Base-by-base conservation (phyloP, 2,329 filamentous ascomycete species). In the Neonectria punicea region DNA sequence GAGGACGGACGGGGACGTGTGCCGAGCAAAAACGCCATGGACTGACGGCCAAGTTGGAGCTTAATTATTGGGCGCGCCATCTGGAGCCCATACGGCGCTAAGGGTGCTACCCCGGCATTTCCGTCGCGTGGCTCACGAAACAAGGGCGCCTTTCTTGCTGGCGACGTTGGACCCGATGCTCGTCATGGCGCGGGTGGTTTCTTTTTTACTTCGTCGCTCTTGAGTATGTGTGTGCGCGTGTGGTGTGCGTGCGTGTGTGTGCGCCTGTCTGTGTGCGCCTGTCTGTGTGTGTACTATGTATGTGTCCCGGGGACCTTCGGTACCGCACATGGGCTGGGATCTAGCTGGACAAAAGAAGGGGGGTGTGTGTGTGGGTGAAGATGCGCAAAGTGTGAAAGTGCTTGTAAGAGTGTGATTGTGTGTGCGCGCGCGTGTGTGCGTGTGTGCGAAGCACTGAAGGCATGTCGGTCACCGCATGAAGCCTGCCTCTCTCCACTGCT, bases 11-110 rank as follows among this genome's bases (percentile, higher is more conserved):
- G 71, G 71, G 72, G 72, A 70, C 56, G 72, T 74, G 72, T 69
- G 56, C 53, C 54, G 66, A 73, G 69, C 62, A 69, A 73, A 6
- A 51, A 66, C 63, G 70, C 70, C 62, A 73, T 74, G 66, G 66
- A 74, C 72, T 73, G 69, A 74, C 66, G 67, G 61, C 68, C 66
- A 66, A 72, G 69, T 71, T 74, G 41, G 72, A 74, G 72, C 72
- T 74, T 74, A 74, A 74, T 74, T 74, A 71, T 72, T 73, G 72
- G 72, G 70, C 61, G 70, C 67, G 61, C 63, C 59, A 63, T 53
- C 57, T 61, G 59, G 60, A 68, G 55, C 61, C 67, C 60, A 66
- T 61, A 51, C 34, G 59, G 58, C 60, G 65, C 63, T 62, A 70
- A 70, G 54, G 25, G 65, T 65, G 18, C 67, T 63, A 66, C 63